Percentiles rank a stretch among this genome's conserved stretches.
Evolutionary conservation across 2,329 filamentous ascomycete species (phyloP).

Genomic region (Trichoderma semiorbis): DNA sequence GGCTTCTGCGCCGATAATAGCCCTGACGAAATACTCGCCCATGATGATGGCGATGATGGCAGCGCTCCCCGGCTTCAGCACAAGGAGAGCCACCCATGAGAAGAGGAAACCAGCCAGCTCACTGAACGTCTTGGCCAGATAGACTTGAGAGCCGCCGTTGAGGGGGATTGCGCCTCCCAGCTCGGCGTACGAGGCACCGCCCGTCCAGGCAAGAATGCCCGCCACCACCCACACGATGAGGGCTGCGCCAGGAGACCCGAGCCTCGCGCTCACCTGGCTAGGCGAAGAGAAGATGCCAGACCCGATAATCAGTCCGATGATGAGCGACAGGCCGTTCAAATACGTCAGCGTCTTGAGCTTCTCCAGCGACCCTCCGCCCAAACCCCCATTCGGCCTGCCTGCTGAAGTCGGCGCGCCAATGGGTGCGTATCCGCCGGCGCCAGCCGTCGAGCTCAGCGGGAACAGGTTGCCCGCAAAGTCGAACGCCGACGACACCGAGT

Average conservation of each 20-base stretch:
- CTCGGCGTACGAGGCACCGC: constrained; percentile 91
- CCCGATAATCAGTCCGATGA: constrained; percentile 91
- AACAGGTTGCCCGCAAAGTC: constrained; percentile 94
- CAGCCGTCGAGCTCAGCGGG: constrained; percentile 78
- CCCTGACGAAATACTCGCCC: constrained; percentile 92
- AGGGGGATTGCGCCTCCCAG: constrained; percentile 92
- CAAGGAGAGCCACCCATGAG: constrained; percentile 91
- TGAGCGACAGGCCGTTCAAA: constrained; percentile 84
- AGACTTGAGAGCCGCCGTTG: constrained; percentile 91
- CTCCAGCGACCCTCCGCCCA: constrained; percentile 79
- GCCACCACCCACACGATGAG: constrained; percentile 90
- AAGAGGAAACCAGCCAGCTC: constrained; percentile 92
- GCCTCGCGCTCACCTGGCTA: constrained; percentile 86
- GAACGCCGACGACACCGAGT: constrained; percentile 89
- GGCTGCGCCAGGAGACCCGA: constrained; percentile 84
- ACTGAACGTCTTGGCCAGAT: constrained; percentile 93
- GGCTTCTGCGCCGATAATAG: constrained; percentile 80
- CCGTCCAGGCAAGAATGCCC: constrained; percentile 93
- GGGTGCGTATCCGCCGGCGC: constrained; percentile 72
- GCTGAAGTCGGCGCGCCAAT: constrained; percentile 70
- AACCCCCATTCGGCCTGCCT: constrained; percentile 43
- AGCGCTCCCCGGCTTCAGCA: constrained; percentile 87
- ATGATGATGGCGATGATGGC: constrained; percentile 98
- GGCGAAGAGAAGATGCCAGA: constrained; percentile 96
- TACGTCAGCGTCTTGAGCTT: constrained; percentile 95